Evolutionary conservation across 768 basidiomycete genomes (phyloP).

Genomic region (Russula sp.): DNA sequence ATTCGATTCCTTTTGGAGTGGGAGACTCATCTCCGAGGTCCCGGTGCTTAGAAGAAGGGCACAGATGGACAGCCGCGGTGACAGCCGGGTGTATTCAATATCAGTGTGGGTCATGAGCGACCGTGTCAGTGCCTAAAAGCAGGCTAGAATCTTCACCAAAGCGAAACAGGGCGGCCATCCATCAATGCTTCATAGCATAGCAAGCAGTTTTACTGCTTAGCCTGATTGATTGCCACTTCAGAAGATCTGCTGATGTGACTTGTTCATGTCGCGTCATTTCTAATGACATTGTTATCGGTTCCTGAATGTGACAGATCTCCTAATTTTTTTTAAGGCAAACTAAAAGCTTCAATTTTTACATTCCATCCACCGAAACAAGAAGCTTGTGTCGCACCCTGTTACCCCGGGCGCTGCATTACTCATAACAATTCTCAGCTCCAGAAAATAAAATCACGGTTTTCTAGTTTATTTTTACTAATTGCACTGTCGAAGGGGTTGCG

Average conservation of each 20-base stretch:
- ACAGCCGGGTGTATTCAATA: background rate
- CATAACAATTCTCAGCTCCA: background rate
- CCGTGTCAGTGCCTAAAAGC: background rate
- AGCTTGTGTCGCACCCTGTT: background rate
- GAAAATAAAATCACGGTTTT: background rate
- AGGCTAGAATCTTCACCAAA: slow-evolving; percentile 3
- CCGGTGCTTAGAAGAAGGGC: slow-evolving; percentile 4
- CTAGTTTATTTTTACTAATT: background rate
- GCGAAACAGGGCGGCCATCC: slow-evolving; percentile 17
- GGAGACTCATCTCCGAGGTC: slow-evolving; percentile 18
- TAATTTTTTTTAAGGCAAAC: slow-evolving; percentile 7
- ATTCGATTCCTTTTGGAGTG: background rate
- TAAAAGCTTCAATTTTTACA: slow-evolving; percentile 17
- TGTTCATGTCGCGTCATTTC: slow-evolving; percentile 1
- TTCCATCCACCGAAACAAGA: background rate
- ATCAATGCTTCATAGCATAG: background rate
- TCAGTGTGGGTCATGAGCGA: background rate
- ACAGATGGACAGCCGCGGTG: slow-evolving; percentile 4
- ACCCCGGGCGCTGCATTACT: slow-evolving; percentile 3
- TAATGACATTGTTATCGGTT: slow-evolving; percentile 19
- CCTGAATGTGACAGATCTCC: slow-evolving; percentile 15
- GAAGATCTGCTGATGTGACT: slow-evolving; percentile 17
- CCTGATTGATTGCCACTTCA: background rate
- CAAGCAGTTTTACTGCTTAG: background rate
- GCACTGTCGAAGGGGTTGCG: slow-evolving; percentile 13